phyloP scores from a whole-genome alignment of 495 filamentous ascomycete genomes.

The Tuber borchii region DNA sequence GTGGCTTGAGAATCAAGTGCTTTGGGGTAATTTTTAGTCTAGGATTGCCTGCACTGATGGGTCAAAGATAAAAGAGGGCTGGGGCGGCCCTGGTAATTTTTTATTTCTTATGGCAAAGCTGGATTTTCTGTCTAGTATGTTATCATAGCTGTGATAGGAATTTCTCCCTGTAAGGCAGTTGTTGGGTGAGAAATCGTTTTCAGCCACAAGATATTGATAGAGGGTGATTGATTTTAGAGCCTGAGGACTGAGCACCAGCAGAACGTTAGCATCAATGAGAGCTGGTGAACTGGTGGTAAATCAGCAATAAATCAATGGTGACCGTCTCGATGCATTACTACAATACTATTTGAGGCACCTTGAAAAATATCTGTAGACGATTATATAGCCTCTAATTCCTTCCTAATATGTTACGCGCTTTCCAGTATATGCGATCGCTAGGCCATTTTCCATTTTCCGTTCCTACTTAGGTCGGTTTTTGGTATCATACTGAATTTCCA shows the following conservation, averaged over 20 bases:
- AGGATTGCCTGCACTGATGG: too few relatives aligned
- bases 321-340: background rate
- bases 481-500: background rate
- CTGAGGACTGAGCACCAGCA: background rate
- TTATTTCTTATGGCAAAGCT: background rate
- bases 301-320: background rate
- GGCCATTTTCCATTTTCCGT: background rate
- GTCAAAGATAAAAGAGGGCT: background rate
- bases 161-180: background rate
- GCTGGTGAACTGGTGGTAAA: background rate
- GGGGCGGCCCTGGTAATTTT: background rate
- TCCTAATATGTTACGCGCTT: background rate
- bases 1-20: background rate
- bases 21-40: background rate
- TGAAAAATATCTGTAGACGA: background rate
- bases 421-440: background rate
- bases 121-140: background rate
- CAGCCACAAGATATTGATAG: background rate
- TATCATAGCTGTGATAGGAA: background rate
- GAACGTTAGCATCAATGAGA: background rate
- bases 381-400: background rate
- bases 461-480: background rate
- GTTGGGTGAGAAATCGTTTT: background rate
- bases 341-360: background rate
- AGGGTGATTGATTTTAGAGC: background rate